A percentile compares a stretch with the other conserved stretches of the same genome.
Evolutionary conservation across 805 yeast genomes (phyloP).

Genomic region (Yarrowia sp.): DNA sequence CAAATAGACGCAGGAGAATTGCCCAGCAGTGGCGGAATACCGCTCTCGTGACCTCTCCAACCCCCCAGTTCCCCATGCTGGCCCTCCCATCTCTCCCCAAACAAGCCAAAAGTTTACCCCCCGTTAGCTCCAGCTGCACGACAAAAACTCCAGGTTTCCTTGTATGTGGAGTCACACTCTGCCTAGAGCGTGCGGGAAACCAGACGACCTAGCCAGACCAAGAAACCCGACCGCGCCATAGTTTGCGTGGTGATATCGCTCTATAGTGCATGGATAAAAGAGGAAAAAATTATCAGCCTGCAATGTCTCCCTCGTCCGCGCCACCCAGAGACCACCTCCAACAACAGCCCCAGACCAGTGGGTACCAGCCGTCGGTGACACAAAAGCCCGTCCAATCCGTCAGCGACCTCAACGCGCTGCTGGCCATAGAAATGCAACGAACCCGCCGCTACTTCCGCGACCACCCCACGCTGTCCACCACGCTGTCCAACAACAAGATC

Average conservation of each 20-base stretch:
- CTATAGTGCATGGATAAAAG: neutral
- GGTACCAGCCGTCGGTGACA: constrained; percentile 15
- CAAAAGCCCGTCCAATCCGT: constrained; percentile 25
- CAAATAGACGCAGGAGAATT: no score
- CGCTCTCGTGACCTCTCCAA: no score
- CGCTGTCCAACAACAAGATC: constrained; percentile 46
- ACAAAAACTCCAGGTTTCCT: constrained; percentile 35
- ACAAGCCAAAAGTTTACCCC: no score
- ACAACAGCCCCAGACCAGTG: neutral
- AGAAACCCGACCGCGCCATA: neutral
- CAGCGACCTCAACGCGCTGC: constrained; percentile 23
- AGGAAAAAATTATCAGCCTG: neutral
- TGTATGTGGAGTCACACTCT: constrained; percentile 15
- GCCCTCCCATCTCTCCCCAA: no score
- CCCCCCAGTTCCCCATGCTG: no score
- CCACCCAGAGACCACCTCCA: neutral
- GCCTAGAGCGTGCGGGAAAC: constrained; percentile 11
- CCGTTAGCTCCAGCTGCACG: neutral
- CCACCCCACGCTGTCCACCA: constrained; percentile 34
- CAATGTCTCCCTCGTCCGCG: constrained; percentile 5
- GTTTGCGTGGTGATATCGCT: neutral
- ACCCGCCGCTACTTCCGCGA: constrained; percentile 36
- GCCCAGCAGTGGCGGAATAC: no score
- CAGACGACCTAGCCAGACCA: neutral
- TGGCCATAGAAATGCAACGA: constrained; percentile 37